A percentile compares a stretch with the other conserved stretches of the same genome.
Evolutionary conservation across 1,284 basidiomycete genomes (phyloP).

Genomic region (Phlebopus sp.): DNA sequence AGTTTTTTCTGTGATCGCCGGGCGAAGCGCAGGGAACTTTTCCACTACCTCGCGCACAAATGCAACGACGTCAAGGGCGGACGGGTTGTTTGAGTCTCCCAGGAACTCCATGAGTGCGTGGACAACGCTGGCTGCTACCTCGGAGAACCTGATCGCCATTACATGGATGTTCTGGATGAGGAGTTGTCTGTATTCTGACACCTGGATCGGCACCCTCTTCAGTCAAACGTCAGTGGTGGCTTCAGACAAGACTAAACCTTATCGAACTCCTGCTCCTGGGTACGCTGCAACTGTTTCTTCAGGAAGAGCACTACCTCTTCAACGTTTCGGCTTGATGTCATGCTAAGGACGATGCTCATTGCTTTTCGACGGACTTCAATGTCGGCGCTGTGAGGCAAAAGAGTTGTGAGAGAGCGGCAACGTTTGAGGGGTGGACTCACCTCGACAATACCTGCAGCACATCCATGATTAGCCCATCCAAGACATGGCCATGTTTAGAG

Average conservation of each 20-base stretch:
- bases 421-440: slow-evolving; percentile 32
- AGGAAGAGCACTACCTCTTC: slow-evolving; percentile 96
- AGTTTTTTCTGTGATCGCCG: slow-evolving; percentile 87
- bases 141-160: slow-evolving; percentile 97
- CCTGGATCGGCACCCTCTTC: slow-evolving; percentile 45
- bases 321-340: slow-evolving; percentile 96
- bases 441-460: slow-evolving; percentile 88
- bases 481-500: slow-evolving; percentile 85
- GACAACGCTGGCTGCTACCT: slow-evolving; percentile 95
- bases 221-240: background rate
- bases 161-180: slow-evolving; percentile 98
- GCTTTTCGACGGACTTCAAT: slow-evolving; percentile 97
- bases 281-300: slow-evolving; percentile 97
- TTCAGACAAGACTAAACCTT: slow-evolving; percentile 49
- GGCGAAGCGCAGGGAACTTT: slow-evolving; percentile 90
- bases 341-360: slow-evolving; percentile 85
- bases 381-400: slow-evolving; percentile 69
- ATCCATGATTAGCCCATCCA: slow-evolving; percentile 95
- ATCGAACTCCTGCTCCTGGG: slow-evolving; percentile 83
- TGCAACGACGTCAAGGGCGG: slow-evolving; percentile 92
- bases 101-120: slow-evolving; percentile 99
- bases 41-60: slow-evolving; percentile 98
- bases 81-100: slow-evolving; percentile 93
- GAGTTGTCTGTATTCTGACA: slow-evolving; percentile 92
- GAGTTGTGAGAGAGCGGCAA: background rate